Evolutionary conservation across 768 basidiomycete genomes (phyloP), one percentile per base, ranked within the genome.

Genomic region (Mycena indigotica): DNA sequence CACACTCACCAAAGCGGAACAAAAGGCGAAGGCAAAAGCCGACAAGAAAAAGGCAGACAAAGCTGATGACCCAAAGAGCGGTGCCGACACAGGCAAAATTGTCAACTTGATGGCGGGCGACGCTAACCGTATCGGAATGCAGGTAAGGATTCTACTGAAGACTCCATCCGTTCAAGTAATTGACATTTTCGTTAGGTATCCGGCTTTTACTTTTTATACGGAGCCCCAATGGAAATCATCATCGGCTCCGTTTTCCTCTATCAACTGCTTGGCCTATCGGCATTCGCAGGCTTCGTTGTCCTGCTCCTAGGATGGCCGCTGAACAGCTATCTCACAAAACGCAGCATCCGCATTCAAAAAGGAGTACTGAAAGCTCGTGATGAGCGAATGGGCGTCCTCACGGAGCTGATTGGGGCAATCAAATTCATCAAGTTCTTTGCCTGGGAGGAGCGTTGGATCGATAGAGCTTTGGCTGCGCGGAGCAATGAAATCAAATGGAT

Each of bases 91-190:
- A 13, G 94, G 94, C 13, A 94, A 95, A 70, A 91, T 95, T 52
- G 91, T 95, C 53, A 92, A 93, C 62, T 72, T 95, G 30, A 95
- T 95, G 92, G 85, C 89, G 15, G 85, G 83, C 5, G 91, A 93
- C 67, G 85, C 86, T 2, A 88, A 86, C 65, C 73, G 79, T 8
- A 41, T 62, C 54, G 10, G 65, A 60, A 15, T 77, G 76, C 65
- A 77, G 73, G 55, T 25, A 65, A 75, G 60, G 75, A 76, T 57
- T 57, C 73, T 62, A 21, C n/a, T 10, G 40, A 28, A 3, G n/a
- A 41, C 21, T 24, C 23, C 25, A 50, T 30, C 13, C 24, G 15
- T 46, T n/a, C 44, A 46, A 6, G 2, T 28, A 23, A n/a, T 48
- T n/a, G n/a, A n/a, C n/a, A n/a, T 21, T 23, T 28, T 13, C 8